A percentile compares a stretch with the other conserved stretches of the same genome.
phyloP scores from a whole-genome alignment of 306 rosid genomes.

The Fragaria iinumae region DNA sequence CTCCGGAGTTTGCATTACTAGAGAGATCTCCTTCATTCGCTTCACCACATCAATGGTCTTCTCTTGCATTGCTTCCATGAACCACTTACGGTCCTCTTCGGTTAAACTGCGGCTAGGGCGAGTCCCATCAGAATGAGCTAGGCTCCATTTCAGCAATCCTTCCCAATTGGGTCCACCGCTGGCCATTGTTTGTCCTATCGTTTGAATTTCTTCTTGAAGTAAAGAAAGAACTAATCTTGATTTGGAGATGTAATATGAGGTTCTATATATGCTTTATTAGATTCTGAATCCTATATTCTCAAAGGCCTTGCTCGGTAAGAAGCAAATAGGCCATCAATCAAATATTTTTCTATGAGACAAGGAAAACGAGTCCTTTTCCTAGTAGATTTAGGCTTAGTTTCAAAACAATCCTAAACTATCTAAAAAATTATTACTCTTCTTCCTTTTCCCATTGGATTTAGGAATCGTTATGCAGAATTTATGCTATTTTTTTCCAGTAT shows the following conservation, averaged over 20 bases:
- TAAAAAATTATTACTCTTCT: no score
- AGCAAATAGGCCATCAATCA: background rate
- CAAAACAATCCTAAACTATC: background rate
- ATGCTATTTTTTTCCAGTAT: no score
- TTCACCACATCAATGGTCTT: constrained; percentile 73
- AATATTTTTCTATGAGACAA: background rate
- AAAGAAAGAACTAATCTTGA: background rate
- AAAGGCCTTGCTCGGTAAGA: background rate
- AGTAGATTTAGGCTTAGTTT: background rate
- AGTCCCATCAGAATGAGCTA: constrained; percentile 75
- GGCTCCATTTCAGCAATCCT: constrained; percentile 85
- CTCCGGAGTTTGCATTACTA: constrained; percentile 88
- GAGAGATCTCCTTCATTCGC: constrained; percentile 93
- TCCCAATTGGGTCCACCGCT: constrained; percentile 83
- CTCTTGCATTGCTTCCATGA: constrained; percentile 91
- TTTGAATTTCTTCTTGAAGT: background rate
- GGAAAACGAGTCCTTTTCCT: background rate
- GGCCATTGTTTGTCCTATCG: constrained; percentile 42
- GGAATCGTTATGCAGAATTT: background rate
- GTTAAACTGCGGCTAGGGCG: constrained; percentile 55
- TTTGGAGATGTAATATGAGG: background rate
- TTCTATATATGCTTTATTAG: background rate
- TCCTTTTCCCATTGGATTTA: background rate
- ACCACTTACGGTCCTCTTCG: constrained; percentile 87
- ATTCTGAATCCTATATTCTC: background rate